phyloP scores from a whole-genome alignment of 129 eudicot genomes.

The Flaveria ramosissima region DNA sequence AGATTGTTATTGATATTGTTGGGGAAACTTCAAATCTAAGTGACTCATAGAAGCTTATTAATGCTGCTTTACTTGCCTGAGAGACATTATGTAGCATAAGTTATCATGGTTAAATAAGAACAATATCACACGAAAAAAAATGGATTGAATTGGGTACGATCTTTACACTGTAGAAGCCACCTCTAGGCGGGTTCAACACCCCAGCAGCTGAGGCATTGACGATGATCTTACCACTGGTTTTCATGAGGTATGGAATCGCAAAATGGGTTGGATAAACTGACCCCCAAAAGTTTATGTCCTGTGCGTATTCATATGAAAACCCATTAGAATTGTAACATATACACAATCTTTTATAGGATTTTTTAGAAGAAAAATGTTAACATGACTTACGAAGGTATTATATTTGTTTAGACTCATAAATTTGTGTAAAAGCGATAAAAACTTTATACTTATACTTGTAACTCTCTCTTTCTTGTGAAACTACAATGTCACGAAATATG shows the following conservation, averaged over 20 bases:
- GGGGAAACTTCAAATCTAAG: slow-evolving; percentile 41
- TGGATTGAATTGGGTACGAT: slow-evolving; percentile 10
- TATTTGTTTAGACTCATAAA: too few species aligned
- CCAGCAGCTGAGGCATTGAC: slow-evolving; percentile 39
- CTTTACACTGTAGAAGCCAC: slow-evolving; percentile 37
- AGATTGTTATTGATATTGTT: slow-evolving; percentile 30
- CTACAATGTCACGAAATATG: too few species aligned
- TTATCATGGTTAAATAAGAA: background rate
- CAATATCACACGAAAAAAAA: background rate
- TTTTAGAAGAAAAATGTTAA: too few species aligned
- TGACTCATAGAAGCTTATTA: slow-evolving; percentile 44
- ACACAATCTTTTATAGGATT: too few species aligned
- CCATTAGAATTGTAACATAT: too few species aligned
- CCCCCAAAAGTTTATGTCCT: slow-evolving; percentile 55
- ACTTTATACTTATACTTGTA: too few species aligned
- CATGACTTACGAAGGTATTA: too few species aligned
- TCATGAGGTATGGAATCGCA: slow-evolving; percentile 45
- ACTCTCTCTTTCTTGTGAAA: too few species aligned
- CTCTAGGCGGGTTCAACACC: slow-evolving; percentile 29
- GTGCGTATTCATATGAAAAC: background rate
- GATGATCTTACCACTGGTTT: slow-evolving; percentile 41
- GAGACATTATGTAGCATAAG: background rate
- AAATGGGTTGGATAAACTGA: slow-evolving; percentile 47
- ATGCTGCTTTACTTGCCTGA: slow-evolving; percentile 52
- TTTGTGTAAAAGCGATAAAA: too few species aligned